Percentiles rank a stretch among this genome's conserved stretches.
Conservation (phyloP, 1,284 basidiomycete genomes). For the Xerocomus minutiporus region DNA sequence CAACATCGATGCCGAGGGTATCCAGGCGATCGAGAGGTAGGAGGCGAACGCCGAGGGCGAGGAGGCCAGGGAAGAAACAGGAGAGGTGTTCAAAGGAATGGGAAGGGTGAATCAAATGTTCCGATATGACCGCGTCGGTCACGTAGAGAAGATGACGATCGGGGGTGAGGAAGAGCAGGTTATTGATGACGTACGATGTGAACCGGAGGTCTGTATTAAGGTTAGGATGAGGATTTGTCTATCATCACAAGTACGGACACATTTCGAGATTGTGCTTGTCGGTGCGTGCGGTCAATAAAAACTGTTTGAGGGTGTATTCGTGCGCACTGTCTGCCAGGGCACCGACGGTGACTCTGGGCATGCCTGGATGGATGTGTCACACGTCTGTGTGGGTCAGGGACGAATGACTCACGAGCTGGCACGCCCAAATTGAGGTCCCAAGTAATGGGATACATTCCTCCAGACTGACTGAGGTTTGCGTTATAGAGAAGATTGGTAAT, state of each 20-base stretch:
- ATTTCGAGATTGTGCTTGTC: conserved; percentile 58
- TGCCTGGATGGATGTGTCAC: conserved; percentile 17
- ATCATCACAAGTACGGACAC: conserved; percentile 43
- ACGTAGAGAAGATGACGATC: conserved; percentile 66
- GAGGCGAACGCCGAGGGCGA: conserved; percentile 65
- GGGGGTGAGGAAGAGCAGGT: conserved; percentile 65
- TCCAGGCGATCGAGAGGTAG: conserved; percentile 51
- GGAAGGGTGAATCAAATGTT: conserved; percentile 32
- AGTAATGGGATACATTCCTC: conserved; percentile 51
- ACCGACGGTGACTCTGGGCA: conserved; percentile 51
- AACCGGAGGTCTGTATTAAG: conserved; percentile 52
- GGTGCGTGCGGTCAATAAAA: conserved; percentile 55
- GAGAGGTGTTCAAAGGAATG: conserved; percentile 71
- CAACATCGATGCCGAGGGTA: conserved; percentile 39
- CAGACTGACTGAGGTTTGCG: conserved; percentile 40
- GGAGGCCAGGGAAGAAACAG: conserved; percentile 71
- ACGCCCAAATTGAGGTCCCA: conserved; percentile 45
- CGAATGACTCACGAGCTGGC: conserved; percentile 36
- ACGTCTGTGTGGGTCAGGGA: neutral
- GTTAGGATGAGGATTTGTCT: neutral
- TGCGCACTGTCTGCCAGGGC: conserved; percentile 65
- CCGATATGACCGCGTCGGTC: conserved; percentile 43
- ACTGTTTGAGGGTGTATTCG: conserved; percentile 74
- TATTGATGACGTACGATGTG: conserved; percentile 56
- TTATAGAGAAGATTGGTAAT: conserved; percentile 46